Evolutionary conservation across 208 protist species (phyloP).

Genomic region (Naegleria fowleri): DNA sequence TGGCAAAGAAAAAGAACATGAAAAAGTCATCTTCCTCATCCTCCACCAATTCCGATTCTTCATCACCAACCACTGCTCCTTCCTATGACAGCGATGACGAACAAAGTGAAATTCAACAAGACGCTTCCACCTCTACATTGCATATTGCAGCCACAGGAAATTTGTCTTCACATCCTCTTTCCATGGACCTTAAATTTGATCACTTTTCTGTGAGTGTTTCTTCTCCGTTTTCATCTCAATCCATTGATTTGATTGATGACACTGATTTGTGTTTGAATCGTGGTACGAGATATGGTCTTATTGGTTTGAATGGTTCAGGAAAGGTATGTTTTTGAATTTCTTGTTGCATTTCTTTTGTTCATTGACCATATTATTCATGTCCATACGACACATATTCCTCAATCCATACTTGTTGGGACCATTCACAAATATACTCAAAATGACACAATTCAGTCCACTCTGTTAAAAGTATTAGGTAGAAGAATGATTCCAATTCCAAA

Average conservation of each 20-base stretch:
- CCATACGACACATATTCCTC: no score
- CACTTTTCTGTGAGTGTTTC: not conserved
- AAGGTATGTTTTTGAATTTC: constrained; percentile 28
- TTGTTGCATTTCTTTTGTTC: constrained; percentile 42
- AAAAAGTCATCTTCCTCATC: no score
- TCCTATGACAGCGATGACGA: not conserved
- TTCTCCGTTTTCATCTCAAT: not conserved
- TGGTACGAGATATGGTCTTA: constrained; percentile 79
- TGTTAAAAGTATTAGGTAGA: constrained; percentile 84
- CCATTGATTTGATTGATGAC: constrained; percentile 37
- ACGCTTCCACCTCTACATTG: not conserved
- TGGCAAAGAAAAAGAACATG: no score
- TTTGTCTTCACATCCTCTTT: not conserved
- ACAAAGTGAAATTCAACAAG: not conserved
- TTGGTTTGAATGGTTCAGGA: constrained; percentile 76
- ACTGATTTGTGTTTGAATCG: constrained; percentile 44
- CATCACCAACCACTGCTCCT: not conserved
- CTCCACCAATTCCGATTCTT: not conserved
- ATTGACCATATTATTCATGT: not conserved
- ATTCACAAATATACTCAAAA: no score
- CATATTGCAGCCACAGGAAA: not conserved
- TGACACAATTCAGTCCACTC: constrained; percentile 57
- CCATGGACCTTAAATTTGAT: not conserved
- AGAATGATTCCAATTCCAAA: constrained; percentile 81
- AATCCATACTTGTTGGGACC: no score